Conservation (phyloP, 768 basidiomycete genomes). For the Tephrocybe sp. region DNA sequence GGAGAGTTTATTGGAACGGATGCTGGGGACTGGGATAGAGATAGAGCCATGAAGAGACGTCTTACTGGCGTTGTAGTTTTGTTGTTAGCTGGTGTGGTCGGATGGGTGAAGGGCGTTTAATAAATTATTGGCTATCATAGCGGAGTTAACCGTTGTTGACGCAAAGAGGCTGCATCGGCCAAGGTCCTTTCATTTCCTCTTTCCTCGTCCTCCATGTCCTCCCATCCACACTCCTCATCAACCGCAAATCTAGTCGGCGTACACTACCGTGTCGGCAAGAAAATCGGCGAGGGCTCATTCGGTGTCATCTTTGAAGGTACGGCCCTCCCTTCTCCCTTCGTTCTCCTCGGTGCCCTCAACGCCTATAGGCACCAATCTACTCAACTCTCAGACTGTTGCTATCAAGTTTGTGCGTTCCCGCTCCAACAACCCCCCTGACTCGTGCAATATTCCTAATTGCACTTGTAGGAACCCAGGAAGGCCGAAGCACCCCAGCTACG, state of each 20-base stretch:
- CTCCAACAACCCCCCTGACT: constrained; percentile 11
- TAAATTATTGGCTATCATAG: constrained; percentile 13
- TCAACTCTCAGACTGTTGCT: constrained; percentile 98
- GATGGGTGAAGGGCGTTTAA: constrained; percentile 14
- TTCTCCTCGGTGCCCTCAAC: not conserved
- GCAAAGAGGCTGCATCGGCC: constrained; percentile 27
- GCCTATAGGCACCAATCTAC: constrained; percentile 82
- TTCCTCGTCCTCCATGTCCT: constrained; percentile 44
- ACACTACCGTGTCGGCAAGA: constrained; percentile 98
- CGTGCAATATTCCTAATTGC: constrained; percentile 13
- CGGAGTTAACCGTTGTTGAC: constrained; percentile 23
- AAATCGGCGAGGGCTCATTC: constrained; percentile 98
- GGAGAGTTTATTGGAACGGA: constrained; percentile 39
- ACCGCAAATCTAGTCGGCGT: constrained; percentile 84
- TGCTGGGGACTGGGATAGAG: constrained; percentile 35
- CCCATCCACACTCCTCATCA: constrained; percentile 56
- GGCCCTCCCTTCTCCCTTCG: constrained; percentile 3
- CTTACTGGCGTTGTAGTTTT: constrained; percentile 21
- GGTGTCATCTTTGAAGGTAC: constrained; percentile 94
- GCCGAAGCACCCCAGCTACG: constrained; percentile 97
- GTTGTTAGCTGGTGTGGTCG: constrained; percentile 19
- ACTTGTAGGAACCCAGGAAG: constrained; percentile 76
- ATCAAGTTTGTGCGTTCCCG: constrained; percentile 93
- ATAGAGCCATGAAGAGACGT: constrained; percentile 20
- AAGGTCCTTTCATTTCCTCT: constrained; percentile 25